A percentile compares a stretch with the other conserved stretches of the same genome.
phyloP scores from a whole-genome alignment of 2,329 filamentous ascomycete species.

The Tolypocladium nubicola region DNA sequence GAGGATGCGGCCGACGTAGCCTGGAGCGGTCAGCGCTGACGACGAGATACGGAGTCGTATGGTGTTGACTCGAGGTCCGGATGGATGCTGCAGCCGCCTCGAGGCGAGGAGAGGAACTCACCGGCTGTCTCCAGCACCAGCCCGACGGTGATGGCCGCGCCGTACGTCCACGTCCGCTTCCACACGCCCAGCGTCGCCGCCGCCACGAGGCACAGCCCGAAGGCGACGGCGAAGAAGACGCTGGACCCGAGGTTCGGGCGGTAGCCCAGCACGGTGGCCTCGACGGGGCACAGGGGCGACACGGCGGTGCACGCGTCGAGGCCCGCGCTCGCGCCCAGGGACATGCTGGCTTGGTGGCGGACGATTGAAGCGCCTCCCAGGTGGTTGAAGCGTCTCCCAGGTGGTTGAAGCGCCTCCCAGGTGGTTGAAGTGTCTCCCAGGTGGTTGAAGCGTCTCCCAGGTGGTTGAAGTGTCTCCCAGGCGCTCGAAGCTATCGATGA shows the following conservation, averaged over 20 bases:
- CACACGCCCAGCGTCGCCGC: slow-evolving; percentile 33
- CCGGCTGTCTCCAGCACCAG: slow-evolving; percentile 40
- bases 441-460: too few species aligned
- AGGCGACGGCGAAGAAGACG: slow-evolving; percentile 40
- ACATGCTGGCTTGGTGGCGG: slow-evolving; percentile 1
- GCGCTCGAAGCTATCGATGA: too few species aligned
- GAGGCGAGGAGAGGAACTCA: slow-evolving; percentile 14
- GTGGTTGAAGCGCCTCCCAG: too few species aligned
- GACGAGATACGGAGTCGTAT: background rate
- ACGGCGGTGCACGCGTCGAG: slow-evolving; percentile 23
- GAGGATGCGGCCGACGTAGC: slow-evolving; percentile 41
- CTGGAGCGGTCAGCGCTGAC: slow-evolving; percentile 15
- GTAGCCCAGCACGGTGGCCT: slow-evolving; percentile 43
- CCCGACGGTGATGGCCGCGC: slow-evolving; percentile 35
- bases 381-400: too few species aligned
- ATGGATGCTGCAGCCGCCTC: too few species aligned
- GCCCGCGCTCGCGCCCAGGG: background rate
- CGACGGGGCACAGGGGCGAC: slow-evolving; percentile 35
- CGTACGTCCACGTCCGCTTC: slow-evolving; percentile 46
- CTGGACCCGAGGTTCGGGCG: slow-evolving; percentile 45
- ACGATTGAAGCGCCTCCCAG: too few species aligned
- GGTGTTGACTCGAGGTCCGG: background rate
- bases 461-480: too few species aligned
- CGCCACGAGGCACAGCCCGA: slow-evolving; percentile 31
- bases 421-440: too few species aligned